A percentile compares a stretch with the other conserved stretches of the same genome.
Conservation (phyloP, 495 filamentous ascomycete species). For the Penicillium herquei region DNA sequence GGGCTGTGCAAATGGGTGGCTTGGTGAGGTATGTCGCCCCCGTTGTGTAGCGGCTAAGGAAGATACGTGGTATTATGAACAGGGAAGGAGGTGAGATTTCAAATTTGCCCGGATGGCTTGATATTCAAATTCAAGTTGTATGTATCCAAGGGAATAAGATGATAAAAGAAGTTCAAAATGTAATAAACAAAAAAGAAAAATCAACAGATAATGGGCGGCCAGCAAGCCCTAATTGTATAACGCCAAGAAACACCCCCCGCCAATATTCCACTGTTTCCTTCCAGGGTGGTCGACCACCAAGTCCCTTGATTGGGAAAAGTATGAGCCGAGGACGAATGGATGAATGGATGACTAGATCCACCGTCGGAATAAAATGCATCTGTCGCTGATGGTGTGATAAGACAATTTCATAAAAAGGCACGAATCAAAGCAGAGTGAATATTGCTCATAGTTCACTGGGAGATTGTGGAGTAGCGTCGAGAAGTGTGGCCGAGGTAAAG, state of each 20-base stretch:
- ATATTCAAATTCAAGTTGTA: constrained; percentile 1
- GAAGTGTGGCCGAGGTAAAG: constrained; percentile 31
- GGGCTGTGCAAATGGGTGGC: constrained; percentile 9
- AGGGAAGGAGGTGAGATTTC: constrained; percentile 1
- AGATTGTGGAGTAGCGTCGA: constrained; percentile 5
- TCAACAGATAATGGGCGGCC: neutral
- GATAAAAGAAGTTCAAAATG: constrained; percentile 3
- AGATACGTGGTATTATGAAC: neutral
- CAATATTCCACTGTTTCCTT: constrained; percentile 10
- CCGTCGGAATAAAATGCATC: constrained; percentile 11
- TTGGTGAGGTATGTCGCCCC: constrained; percentile 1
- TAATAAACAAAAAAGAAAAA: constrained; percentile 8
- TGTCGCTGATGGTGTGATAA: constrained; percentile 16
- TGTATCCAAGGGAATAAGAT: constrained; percentile 1
- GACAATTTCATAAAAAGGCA: constrained; percentile 15
- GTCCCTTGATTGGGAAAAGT: neutral
- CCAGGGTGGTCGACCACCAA: constrained; percentile 1
- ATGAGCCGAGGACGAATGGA: constrained; percentile 6
- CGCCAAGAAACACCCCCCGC: constrained; percentile 21
- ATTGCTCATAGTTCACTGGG: constrained; percentile 11
- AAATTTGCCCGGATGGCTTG: constrained; percentile 9
- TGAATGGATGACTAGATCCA: constrained; percentile 9
- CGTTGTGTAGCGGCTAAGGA: neutral
- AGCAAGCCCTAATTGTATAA: constrained; percentile 12
- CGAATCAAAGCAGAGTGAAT: constrained; percentile 11